Evolutionary conservation across 768 basidiomycete species (phyloP).

Genomic region (Hygrocybe punicea): DNA sequence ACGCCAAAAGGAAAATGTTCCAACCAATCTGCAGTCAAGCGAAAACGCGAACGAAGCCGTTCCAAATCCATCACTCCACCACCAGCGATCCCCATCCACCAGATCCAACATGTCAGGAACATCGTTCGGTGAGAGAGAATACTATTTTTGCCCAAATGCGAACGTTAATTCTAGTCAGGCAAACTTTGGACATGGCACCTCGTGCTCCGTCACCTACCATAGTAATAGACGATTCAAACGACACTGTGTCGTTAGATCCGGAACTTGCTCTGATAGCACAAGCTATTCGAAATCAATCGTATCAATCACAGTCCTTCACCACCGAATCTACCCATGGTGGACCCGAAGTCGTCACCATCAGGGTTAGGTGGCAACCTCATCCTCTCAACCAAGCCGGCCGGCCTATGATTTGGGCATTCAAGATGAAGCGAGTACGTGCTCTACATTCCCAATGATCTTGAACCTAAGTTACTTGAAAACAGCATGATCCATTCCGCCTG

Average conservation of each 20-base stretch:
- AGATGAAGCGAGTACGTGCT: constrained; percentile 50
- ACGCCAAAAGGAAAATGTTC: constrained; percentile 30
- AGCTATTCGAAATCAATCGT: constrained; percentile 25
- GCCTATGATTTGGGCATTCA: constrained; percentile 48
- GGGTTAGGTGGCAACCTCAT: constrained; percentile 65
- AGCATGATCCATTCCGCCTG: constrained; percentile 64
- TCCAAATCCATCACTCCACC: constrained; percentile 77
- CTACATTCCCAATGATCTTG: background rate
- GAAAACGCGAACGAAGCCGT: constrained; percentile 55
- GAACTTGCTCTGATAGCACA: constrained; percentile 60
- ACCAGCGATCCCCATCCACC: constrained; percentile 53
- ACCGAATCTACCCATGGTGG: constrained; percentile 29
- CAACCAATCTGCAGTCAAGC: constrained; percentile 19
- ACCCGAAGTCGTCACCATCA: constrained; percentile 46
- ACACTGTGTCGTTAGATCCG: constrained; percentile 53
- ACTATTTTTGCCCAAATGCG: background rate
- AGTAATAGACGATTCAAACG: constrained; percentile 44
- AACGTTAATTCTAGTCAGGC: constrained; percentile 31
- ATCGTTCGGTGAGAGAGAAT: constrained; percentile 52
- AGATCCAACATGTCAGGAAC: constrained; percentile 54
- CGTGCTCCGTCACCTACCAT: constrained; percentile 49
- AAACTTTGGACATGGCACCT: constrained; percentile 41
- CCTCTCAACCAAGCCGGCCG: constrained; percentile 46
- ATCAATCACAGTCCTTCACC: constrained; percentile 20
- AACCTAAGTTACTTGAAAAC: constrained; percentile 2